phyloP scores from a whole-genome alignment of 2,329 filamentous ascomycete species.

The Neonectria neomacrospora region DNA sequence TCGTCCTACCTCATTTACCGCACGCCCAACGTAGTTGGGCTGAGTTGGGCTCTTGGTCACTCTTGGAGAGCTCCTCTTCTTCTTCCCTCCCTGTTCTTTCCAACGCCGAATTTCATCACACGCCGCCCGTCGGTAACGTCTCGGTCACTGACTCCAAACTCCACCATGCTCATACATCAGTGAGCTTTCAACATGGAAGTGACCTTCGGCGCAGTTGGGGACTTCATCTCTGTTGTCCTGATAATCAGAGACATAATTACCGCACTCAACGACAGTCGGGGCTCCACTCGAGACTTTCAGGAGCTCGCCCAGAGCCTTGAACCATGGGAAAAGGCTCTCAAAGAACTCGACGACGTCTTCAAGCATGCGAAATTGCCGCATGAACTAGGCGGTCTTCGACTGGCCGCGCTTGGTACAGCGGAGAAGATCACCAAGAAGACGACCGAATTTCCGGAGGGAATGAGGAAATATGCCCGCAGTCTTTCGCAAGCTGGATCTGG shows the following conservation, averaged over 20 bases:
- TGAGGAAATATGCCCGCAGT: neutral
- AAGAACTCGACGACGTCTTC: neutral
- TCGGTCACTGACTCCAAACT: no score
- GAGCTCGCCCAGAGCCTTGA: slow-evolving; percentile 1
- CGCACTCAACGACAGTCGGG: slow-evolving; percentile 8
- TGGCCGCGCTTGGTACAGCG: neutral
- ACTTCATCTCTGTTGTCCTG: slow-evolving; percentile 1
- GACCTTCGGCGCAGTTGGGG: slow-evolving; percentile 8
- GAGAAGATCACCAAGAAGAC: neutral
- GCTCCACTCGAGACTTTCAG: slow-evolving; percentile 1
- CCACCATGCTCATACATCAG: no score
- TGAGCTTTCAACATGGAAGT: slow-evolving; percentile 4
- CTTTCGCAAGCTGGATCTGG: neutral
- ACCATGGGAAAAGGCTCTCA: neutral
- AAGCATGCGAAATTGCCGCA: neutral
- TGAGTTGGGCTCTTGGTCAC: no score
- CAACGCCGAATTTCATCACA: no score
- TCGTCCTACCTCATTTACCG: no score
- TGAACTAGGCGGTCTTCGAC: neutral
- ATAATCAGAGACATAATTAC: slow-evolving; percentile 2
- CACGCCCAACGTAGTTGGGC: no score
- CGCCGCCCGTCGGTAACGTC: no score
- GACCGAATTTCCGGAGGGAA: neutral
- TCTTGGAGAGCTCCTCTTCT: no score
- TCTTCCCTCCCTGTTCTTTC: no score